Percentiles rank a stretch among this genome's conserved stretches.
These are phyloP conservation scores for Aspergillus sp. DNA, from an alignment of 2,329 filamentous ascomycete genomes.

Conservation along the genomic window DNA sequence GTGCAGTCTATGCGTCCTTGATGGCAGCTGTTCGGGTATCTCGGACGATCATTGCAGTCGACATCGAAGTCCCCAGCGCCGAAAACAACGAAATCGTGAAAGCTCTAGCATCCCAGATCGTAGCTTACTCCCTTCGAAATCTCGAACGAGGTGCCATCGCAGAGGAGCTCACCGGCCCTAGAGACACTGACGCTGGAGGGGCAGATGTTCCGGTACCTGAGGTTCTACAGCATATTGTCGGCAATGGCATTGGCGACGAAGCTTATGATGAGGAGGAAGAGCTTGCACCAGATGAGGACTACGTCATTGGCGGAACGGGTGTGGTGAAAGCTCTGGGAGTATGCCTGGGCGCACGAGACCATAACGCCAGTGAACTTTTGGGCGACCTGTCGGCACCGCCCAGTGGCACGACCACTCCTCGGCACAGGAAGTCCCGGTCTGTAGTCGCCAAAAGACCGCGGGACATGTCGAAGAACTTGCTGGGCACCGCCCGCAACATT, in stretches of 20 bases:
- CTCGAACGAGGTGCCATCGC: constrained; percentile 70
- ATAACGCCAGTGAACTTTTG: constrained; percentile 36
- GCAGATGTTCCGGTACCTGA: constrained; percentile 60
- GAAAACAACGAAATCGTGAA: constrained; percentile 86
- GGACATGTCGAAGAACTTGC: constrained; percentile 85
- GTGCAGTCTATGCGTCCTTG: constrained; percentile 83
- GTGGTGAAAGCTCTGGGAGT: constrained; percentile 91
- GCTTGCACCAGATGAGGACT: constrained; percentile 77
- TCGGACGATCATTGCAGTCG: constrained; percentile 73
- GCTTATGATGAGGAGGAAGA: constrained; percentile 53
- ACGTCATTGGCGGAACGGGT: constrained; percentile 90
- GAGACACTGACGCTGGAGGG: constrained; percentile 38
- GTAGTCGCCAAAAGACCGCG: constrained; percentile 61
- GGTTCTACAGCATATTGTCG: constrained; percentile 78
- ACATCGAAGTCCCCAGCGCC: constrained; percentile 76
- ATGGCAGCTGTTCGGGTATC: constrained; percentile 82
- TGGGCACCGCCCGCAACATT: constrained; percentile 84
- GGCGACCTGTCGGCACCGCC: constrained; percentile 35
- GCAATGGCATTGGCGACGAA: constrained; percentile 51
- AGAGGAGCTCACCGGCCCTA: constrained; percentile 44
- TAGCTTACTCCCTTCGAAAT: constrained; percentile 87
- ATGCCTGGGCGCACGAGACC: constrained; percentile 71
- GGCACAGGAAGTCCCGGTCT: constrained; percentile 42
- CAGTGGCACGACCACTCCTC: constrained; percentile 48
- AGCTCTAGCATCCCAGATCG: constrained; percentile 85